phyloP scores from a whole-genome alignment of 1,139 yeast genomes.

The Diutina neorugosa region DNA sequence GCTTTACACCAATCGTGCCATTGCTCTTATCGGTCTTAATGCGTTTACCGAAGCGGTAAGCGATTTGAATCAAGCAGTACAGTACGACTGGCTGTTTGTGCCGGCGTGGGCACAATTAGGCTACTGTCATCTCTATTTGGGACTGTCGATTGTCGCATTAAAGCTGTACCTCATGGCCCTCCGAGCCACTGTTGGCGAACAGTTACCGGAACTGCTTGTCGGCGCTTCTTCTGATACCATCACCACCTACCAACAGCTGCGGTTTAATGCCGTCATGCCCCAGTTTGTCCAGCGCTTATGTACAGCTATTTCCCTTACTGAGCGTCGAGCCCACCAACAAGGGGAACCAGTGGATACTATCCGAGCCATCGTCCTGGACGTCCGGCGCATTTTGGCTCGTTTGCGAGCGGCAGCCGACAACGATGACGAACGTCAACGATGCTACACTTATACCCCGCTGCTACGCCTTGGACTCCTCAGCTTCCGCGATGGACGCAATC shows the following conservation, averaged over 20 bases:
- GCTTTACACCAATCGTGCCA: conserved; percentile 27
- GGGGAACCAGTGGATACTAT: conserved; percentile 15
- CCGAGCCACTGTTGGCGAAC: conserved; percentile 19
- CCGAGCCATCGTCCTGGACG: conserved; percentile 15
- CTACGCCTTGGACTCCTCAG: background rate
- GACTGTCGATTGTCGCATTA: conserved; percentile 22
- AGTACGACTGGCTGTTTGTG: conserved; percentile 21
- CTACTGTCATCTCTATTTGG: conserved; percentile 33
- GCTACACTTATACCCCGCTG: conserved; percentile 14
- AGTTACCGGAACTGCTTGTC: conserved; percentile 18
- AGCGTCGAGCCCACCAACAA: conserved; percentile 30
- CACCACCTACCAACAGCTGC: conserved; percentile 13
- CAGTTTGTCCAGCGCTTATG: conserved; percentile 27
- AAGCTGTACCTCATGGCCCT: conserved; percentile 24
- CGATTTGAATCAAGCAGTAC: conserved; percentile 25
- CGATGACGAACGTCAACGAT: conserved; percentile 18
- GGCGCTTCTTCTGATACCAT: conserved; percentile 9
- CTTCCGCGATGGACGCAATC: background rate
- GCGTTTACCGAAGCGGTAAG: conserved; percentile 30
- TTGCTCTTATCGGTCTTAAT: conserved; percentile 31
- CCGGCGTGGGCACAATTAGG: conserved; percentile 38
- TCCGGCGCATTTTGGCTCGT: conserved; percentile 17
- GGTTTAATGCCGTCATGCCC: conserved; percentile 19
- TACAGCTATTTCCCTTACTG: conserved; percentile 27
- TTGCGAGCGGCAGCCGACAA: conserved; percentile 14